Conservation (phyloP, 1,139 yeast species). For the Pichia sp. region DNA sequence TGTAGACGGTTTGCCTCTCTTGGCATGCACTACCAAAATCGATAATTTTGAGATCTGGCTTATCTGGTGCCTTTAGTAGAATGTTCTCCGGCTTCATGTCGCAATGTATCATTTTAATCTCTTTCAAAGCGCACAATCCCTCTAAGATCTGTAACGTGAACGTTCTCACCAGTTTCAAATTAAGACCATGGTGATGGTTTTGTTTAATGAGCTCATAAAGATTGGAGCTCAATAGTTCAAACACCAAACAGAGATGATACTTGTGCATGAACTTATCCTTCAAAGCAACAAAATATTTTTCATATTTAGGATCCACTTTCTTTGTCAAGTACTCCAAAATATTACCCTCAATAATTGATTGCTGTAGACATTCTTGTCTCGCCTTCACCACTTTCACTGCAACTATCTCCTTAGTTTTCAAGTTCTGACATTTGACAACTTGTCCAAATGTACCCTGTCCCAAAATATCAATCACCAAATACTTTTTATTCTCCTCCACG, state of each 20-base stretch:
- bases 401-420: slow-evolving; percentile 78
- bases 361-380: slow-evolving; percentile 86
- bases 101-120: slow-evolving; percentile 85
- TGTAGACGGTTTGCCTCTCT: slow-evolving; percentile 80
- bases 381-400: slow-evolving; percentile 95
- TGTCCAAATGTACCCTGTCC: slow-evolving; percentile 99
- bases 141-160: slow-evolving; percentile 78
- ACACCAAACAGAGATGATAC: slow-evolving; percentile 87
- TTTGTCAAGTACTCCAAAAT: slow-evolving; percentile 75
- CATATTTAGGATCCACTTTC: slow-evolving; percentile 59
- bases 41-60: slow-evolving; percentile 84
- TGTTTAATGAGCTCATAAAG: slow-evolving; percentile 87
- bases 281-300: slow-evolving; percentile 68
- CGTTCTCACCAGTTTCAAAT: slow-evolving; percentile 69
- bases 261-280: slow-evolving; percentile 89
- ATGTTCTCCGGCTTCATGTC: slow-evolving; percentile 97
- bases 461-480: slow-evolving; percentile 78
- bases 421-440: slow-evolving; percentile 94
- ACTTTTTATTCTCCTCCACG: slow-evolving; percentile 76
- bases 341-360: slow-evolving; percentile 84
- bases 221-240: slow-evolving; percentile 83
- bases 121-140: slow-evolving; percentile 71
- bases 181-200: slow-evolving; percentile 88
- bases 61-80: slow-evolving; percentile 69
- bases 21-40: slow-evolving; percentile 98